Evolutionary conservation across 768 basidiomycete species (phyloP), one percentile per base, ranked within the genome.

Genomic region (Lentinus tigrinus): DNA sequence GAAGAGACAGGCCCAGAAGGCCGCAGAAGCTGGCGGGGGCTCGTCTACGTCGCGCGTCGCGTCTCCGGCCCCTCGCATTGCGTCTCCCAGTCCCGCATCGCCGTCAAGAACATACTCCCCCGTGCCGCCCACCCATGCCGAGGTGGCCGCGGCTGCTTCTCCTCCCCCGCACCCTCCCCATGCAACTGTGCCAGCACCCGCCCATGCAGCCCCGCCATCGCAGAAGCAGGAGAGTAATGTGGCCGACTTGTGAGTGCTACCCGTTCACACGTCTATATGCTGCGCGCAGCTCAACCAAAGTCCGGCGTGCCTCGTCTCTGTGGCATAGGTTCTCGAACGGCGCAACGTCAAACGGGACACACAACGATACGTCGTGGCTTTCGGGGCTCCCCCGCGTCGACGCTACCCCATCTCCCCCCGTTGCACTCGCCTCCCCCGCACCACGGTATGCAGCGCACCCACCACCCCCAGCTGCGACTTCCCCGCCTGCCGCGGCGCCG

Each of bases 1-100:
- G 79, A 91, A 89, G 73, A 82, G 87, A 58, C 89, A 90, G 63
- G 85, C 88, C 63, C 86, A 85, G 65, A 91, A 89, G 71, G 77
- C 77, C 39, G 77, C 75, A 47, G 82, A 57, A 23, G 44, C 47
- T 2, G 56, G 52, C 17, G 52, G 52, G 10, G 36, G 52, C 3
- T 14, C 55, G 2, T 34, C 56, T 1, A 38, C 55, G 0, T 53
- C 60, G 77, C 51, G 70, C 72, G 63, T 51, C 26, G 47, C 65
- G 4, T 55, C 64, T 3, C 47, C 65, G 0, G 55, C 66, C 37
- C 63, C 62, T 27, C 69, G 73, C 54, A 70, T 72, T 52, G 77
- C 79, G 39, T 75, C 80, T 49, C 75, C 77, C 31, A 79, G 77
- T 56, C 78, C 78, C 10, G 77, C 82, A 16, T 23, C 31, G 6